Evolutionary conservation across 768 basidiomycete species (phyloP), one percentile per base, ranked within the genome.

Genomic region (Hygrocybe coccinea): DNA sequence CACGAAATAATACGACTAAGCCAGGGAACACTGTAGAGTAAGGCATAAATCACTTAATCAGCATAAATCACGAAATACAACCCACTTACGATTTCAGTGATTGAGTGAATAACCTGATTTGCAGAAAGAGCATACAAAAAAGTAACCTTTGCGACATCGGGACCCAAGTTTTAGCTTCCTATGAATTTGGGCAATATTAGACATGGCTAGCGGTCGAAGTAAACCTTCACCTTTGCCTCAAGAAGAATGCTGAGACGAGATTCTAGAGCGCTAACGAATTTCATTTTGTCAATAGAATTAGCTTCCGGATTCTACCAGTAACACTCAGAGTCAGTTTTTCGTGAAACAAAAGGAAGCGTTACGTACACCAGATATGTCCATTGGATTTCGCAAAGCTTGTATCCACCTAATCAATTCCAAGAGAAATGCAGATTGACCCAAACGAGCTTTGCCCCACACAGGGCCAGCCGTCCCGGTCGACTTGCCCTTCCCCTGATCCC

Each of bases 341-440:
- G 10, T 2, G 44, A n/a, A n/a, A 9, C 15, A 50, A 5, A 5
- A 50, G 17, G 43, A 17, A 37, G 17, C 10, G 29, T n/a, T n/a
- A 64, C 73, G 56, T 59, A 78, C 77, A 51, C 65, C 62, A n/a
- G 69, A 60, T 12, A 64, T 57, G 44, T 83, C 77, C 59, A 75
- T 80, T 15, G 62, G 56, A 50, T 76, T 70, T 12, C 79, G 70
- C 17, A 78, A 65, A 14, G 61, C 59, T 59, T 80, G 80, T 19
- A 88, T 65, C 29, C 71, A 67, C 14, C 74, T 72, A 44, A 86
- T 83, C 15, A 91, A 60, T 65, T 90, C 87, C 17, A 86, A 59
- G 50, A 86, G 59, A 24, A 89, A 61, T 12, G 83, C 74, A 21
- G 77, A 74, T 65, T 89, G 87, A 1, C 89, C 89, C 14, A 83